These are phyloP conservation scores for Aspergillus steynii DNA, from an alignment of 495 filamentous ascomycete species.

Conservation along the genomic window DNA sequence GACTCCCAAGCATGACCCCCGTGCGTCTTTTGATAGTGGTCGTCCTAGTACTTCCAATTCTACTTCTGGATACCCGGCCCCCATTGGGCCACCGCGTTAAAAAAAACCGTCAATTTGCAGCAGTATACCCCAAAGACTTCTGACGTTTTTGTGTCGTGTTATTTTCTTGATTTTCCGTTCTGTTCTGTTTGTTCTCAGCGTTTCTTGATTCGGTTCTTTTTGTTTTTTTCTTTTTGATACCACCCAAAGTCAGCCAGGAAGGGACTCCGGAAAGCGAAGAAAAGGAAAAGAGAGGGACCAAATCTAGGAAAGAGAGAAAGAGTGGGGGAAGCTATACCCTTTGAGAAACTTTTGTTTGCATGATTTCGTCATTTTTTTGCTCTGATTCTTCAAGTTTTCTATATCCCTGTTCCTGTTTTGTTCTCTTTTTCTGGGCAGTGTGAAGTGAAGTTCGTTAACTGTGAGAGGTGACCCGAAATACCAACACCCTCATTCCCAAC, in stretches of 20 bases:
- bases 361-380: not conserved
- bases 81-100: slow-evolving; percentile 83
- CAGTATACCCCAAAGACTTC: slow-evolving; percentile 61
- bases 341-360: not conserved
- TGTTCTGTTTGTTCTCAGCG: slow-evolving; percentile 8
- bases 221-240: slow-evolving; percentile 3
- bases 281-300: not conserved
- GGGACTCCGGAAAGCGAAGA: not conserved
- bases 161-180: slow-evolving; percentile 24
- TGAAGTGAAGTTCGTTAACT: not conserved
- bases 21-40: slow-evolving; percentile 84
- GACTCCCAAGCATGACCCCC: slow-evolving; percentile 77
- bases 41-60: slow-evolving; percentile 93
- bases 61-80: slow-evolving; percentile 91
- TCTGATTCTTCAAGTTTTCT: not conserved
- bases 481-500: slow-evolving; percentile 6
- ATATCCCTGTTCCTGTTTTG: not conserved
- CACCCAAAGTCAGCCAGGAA: slow-evolving; percentile 1
- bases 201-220: slow-evolving; percentile 26
- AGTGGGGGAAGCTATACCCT: slow-evolving; percentile 1
- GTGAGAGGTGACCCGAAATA: not conserved
- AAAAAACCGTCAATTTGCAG: slow-evolving; percentile 58
- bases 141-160: slow-evolving; percentile 33
- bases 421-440: not conserved
- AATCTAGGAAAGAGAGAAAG: slow-evolving; percentile 1